Conservation (phyloP, 2,329 filamentous ascomycete species). For the Dactylellina sp. region DNA sequence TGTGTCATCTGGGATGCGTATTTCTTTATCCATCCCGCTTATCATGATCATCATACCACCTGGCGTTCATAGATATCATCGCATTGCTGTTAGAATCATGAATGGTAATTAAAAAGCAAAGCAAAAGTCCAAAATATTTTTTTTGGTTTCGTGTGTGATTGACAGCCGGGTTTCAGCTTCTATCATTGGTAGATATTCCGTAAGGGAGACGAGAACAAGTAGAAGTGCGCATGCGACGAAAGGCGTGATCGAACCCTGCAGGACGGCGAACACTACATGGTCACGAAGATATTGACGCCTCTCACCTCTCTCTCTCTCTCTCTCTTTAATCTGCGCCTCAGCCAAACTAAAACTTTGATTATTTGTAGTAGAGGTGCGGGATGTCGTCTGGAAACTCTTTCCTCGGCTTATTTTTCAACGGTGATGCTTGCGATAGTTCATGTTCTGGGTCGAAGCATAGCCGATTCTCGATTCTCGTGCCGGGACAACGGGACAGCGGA, state of each 20-base stretch:
- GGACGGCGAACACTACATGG: slow-evolving; percentile 48
- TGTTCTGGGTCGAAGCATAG: no score
- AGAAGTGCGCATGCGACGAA: slow-evolving; percentile 19
- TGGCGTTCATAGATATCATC: slow-evolving; percentile 55
- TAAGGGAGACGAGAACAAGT: neutral
- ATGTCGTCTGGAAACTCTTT: slow-evolving; percentile 19
- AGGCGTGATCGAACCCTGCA: slow-evolving; percentile 13
- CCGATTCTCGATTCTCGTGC: slow-evolving; percentile 12
- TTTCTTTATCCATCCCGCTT: slow-evolving; percentile 27
- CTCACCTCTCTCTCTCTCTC: slow-evolving; percentile 27
- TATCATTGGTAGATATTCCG: slow-evolving; percentile 2
- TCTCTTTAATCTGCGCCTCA: no score
- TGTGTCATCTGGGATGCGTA: neutral
- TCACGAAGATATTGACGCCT: slow-evolving; percentile 25
- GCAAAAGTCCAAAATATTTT: neutral
- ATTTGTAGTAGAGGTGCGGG: slow-evolving; percentile 47
- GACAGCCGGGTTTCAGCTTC: slow-evolving; percentile 6
- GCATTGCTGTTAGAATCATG: slow-evolving; percentile 40
- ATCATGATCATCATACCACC: slow-evolving; percentile 46
- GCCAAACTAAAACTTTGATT: no score
- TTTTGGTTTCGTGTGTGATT: slow-evolving; percentile 14
- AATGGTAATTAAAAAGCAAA: slow-evolving; percentile 33
- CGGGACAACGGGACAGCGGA: slow-evolving; percentile 15
- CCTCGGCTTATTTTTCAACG: slow-evolving; percentile 1
- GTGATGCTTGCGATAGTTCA: no score